Base-by-base conservation (phyloP, 164 flowering plant genomes). In the Annona cherimola region DNA sequence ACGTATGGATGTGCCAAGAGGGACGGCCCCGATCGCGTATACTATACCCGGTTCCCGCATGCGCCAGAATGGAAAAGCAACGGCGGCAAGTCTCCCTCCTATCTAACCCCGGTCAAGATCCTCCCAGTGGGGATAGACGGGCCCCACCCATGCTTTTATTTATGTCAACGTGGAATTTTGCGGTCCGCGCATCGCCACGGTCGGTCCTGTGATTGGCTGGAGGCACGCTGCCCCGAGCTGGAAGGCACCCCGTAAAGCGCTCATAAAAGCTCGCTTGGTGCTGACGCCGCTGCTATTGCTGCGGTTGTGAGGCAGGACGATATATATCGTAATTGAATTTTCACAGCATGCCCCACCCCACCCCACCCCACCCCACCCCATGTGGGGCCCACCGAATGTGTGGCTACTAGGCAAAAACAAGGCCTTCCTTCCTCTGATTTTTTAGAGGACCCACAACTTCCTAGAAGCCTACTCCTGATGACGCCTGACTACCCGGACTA, bases 131-230 rank as follows among this genome's bases (percentile, higher is more conserved):
- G 35, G 35, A 26, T 26, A 26, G 35, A 26, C 35, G 35, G 35
- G 35, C 35, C 35, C 35, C 35, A 26, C 35, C 35, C 1, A 26
- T 26, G 35, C 35, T 26, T 26, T 26, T 26, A 26, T 26, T 26
- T 26, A 26, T 26, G 35, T 26, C 35, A 26, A 26, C 35, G 35
- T 26, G 35, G 35, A 26, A 26, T 26, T 59, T 57, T 14, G 71
- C 45, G 81, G 82, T 67, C 71, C 43, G 20, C n/a, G 69, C 64
- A 9, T 57, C 61, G 69, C 83, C 82, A 77, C 61, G 79, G 74
- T 73, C 42, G 68, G 45, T 2, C 1, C 63, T 67, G n/a, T 64
- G 61, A 78, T 74, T 78, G 75, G 80, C 68, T 35, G 14, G 43
- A 62, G 40, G 55, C 6, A 20, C 8, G 71, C 61, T 71, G 69